Base-by-base conservation (phyloP, 371 early-diverging fungal genomes). In the Haplosporangium sp. region DNA sequence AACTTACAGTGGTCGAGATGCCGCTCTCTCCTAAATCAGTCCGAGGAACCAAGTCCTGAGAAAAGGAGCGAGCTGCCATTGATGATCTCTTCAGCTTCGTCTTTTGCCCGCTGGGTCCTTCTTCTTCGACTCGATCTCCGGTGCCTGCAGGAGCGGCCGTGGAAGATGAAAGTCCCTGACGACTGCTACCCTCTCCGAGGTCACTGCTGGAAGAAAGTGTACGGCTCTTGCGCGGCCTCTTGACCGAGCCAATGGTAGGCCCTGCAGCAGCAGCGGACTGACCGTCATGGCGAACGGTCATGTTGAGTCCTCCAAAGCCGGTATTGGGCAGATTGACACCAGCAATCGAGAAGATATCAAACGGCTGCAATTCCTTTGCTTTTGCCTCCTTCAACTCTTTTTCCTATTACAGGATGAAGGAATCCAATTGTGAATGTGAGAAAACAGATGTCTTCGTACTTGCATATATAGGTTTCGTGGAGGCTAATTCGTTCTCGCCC, bases 261-360 rank as follows among this genome's bases (percentile, higher is more conserved):
- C n/a, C n/a, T n/a, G n/a, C n/a, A n/a, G 60, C 71, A 51, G 50
- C n/a, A 37, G 67, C 8, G 1, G 70, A 54, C 23, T 62, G 59
- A n/a, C 67, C 55, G 16, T 76, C 77, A 37, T 76, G 77, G 4
- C 77, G 77, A 43, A 67, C 60, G n/a, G 76, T 75, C 66, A 66
- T 64, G 47, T 75, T 75, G 43, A 69, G 67, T 45, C 67, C 62
- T 14, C 70, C 61, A n/a, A 58, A n/a, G 20, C 74, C 61, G 21
- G 40, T 48, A 42, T 42, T 53, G 6, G 76, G 76, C n/a, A 69
- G 54, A 10, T 51, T 69, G 38, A 75, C 76, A 18, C 76, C 76
- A n/a, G 76, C 76, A 20, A 75, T 65, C 12, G 76, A 47, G 66
- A 75, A 75, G 70, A 75, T 75, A 38, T 75, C 76, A 38, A 75